Evolutionary conservation across 345 rosid species (phyloP).

Genomic region (Pistacia vera): DNA sequence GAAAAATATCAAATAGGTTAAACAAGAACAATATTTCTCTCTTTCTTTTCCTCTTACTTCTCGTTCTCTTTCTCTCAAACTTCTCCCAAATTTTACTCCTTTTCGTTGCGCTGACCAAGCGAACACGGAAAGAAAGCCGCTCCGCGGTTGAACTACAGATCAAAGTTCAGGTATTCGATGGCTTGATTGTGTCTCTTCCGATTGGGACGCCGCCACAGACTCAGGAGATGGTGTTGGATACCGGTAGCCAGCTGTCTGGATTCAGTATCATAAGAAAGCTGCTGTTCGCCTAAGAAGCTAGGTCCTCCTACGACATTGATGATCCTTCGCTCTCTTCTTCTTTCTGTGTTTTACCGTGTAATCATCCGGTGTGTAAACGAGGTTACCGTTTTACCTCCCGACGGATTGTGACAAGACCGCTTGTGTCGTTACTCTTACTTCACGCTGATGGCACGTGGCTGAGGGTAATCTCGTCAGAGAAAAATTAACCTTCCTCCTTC

Average conservation of each 20-base stretch:
- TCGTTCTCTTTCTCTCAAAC: conserved; percentile 23
- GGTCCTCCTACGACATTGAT: conserved; percentile 27
- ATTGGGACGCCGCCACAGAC: conserved; percentile 90
- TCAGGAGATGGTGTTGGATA: conserved; percentile 82
- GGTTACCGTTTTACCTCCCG: conserved; percentile 80
- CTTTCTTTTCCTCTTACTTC: conserved; percentile 43
- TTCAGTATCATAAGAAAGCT: conserved; percentile 58
- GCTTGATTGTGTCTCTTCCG: conserved; percentile 69
- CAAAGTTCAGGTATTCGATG: conserved; percentile 72
- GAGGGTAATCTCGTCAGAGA: conserved; percentile 90
- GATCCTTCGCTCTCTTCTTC: conserved; percentile 88
- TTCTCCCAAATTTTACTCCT: conserved; percentile 11
- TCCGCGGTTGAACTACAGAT: conserved; percentile 35
- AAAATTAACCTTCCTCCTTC: conserved; percentile 54
- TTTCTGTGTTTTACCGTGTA: conserved; percentile 77
- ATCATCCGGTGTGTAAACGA: conserved; percentile 76
- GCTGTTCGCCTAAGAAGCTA: conserved; percentile 24
- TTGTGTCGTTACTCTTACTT: conserved; percentile 91
- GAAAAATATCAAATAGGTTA: neutral
- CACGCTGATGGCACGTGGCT: conserved; percentile 88
- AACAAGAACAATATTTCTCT: conserved; percentile 16
- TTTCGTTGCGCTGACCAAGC: conserved; percentile 21
- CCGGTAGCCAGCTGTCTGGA: conserved; percentile 95
- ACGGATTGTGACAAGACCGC: conserved; percentile 77
- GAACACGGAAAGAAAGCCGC: neutral